Conservation (phyloP, 345 rosid genomes). For the Litchi chinensis region DNA sequence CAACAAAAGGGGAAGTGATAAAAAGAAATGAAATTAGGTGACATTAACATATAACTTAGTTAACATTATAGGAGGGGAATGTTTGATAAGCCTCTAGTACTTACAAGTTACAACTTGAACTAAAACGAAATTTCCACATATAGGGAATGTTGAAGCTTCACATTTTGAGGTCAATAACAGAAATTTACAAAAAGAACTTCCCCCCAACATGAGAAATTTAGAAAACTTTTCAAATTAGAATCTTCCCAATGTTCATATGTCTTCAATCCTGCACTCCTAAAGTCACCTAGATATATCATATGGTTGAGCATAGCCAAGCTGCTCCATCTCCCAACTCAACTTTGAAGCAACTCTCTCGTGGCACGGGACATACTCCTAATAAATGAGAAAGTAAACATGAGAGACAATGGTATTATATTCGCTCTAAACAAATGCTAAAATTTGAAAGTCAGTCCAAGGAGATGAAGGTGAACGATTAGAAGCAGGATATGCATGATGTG, state of each 20-base stretch:
- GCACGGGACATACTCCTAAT: conserved; percentile 86
- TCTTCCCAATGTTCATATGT: conserved; percentile 23
- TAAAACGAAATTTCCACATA: conserved; percentile 23
- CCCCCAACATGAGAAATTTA: conserved; percentile 27
- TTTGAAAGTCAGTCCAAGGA: not conserved
- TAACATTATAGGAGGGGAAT: conserved; percentile 23
- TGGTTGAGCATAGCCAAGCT: conserved; percentile 57
- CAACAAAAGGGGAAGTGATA: not conserved
- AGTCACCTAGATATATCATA: conserved; percentile 52
- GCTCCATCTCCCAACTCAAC: conserved; percentile 91
- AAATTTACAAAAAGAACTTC: conserved; percentile 47
- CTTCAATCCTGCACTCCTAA: not conserved
- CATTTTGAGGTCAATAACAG: conserved; percentile 42
- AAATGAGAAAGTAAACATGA: conserved; percentile 6
- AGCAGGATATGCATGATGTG: too few species aligned
- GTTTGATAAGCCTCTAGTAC: conserved; percentile 32
- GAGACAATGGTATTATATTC: not conserved
- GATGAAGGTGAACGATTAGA: not conserved
- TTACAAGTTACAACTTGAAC: conserved; percentile 30
- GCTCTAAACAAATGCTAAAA: not conserved
- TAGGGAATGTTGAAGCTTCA: conserved; percentile 29
- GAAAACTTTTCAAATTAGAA: conserved; percentile 26
- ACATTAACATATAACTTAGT: conserved; percentile 28
- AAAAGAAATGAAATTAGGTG: not conserved
- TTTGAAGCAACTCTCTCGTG: conserved; percentile 80